phyloP scores from a whole-genome alignment of 2,329 filamentous ascomycete genomes.

The Trichophyton benhamiae region DNA sequence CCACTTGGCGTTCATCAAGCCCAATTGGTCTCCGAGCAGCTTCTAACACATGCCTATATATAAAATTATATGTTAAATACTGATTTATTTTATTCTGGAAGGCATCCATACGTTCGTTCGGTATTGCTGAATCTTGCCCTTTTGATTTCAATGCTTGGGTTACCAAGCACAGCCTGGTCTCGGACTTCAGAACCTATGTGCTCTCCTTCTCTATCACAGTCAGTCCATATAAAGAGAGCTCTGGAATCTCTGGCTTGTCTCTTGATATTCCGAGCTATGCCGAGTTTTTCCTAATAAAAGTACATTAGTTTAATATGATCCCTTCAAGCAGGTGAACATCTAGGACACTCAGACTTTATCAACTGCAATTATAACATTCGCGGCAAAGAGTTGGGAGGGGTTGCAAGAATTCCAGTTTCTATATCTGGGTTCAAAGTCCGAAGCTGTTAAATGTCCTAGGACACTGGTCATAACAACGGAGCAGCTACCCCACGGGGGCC shows the following conservation, averaged over 20 bases:
- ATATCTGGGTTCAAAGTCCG: slow-evolving; percentile 63
- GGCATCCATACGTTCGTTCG: slow-evolving; percentile 58
- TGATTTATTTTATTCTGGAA: not conserved
- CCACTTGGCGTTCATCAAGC: slow-evolving; percentile 73
- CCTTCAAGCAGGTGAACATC: not conserved
- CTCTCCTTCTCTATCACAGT: slow-evolving; percentile 95
- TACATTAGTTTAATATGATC: not conserved
- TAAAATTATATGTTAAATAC: slow-evolving; percentile 8
- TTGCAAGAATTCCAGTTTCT: slow-evolving; percentile 71
- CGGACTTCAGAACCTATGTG: slow-evolving; percentile 90
- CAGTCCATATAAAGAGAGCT: slow-evolving; percentile 90
- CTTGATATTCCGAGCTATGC: slow-evolving; percentile 75
- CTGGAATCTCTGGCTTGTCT: slow-evolving; percentile 59
- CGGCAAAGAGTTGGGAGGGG: slow-evolving; percentile 68
- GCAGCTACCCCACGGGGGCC: slow-evolving; percentile 64
- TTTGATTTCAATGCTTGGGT: slow-evolving; percentile 62
- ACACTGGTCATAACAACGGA: slow-evolving; percentile 90
- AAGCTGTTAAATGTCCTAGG: slow-evolving; percentile 69
- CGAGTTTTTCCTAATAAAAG: slow-evolving; percentile 53
- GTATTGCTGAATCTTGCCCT: slow-evolving; percentile 92
- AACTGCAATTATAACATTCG: slow-evolving; percentile 57
- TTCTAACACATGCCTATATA: slow-evolving; percentile 62
- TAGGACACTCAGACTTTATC: not conserved
- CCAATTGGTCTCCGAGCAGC: slow-evolving; percentile 66
- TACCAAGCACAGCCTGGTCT: slow-evolving; percentile 62